Evolutionary conservation across 805 yeast species (phyloP).

Genomic region (Wickerhamomyces ciferrii): DNA sequence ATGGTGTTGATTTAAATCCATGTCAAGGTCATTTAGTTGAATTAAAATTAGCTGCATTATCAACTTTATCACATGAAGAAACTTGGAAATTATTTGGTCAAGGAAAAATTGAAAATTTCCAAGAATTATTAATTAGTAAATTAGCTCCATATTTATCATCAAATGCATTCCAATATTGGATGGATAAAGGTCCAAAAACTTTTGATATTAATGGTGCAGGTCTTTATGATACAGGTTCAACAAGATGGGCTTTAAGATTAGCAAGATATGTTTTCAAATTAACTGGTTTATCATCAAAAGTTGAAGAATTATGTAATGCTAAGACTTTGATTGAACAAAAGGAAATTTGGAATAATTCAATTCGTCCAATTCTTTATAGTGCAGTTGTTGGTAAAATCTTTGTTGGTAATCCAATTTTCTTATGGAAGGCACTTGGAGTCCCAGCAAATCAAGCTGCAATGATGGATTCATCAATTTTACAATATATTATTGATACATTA

Average conservation of each 20-base stretch:
- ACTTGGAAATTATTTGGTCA: conserved; percentile 75
- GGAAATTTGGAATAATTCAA: conserved; percentile 53
- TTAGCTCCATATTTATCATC: conserved; percentile 72
- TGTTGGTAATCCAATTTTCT: conserved; percentile 77
- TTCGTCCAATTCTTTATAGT: conserved; percentile 68
- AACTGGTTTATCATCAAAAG: conserved; percentile 46
- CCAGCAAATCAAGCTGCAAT: conserved; percentile 79
- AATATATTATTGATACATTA: conserved; percentile 71
- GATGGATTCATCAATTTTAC: conserved; percentile 69
- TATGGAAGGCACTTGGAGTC: conserved; percentile 89
- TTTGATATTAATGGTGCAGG: conserved; percentile 55
- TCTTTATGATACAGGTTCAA: conserved; percentile 75
- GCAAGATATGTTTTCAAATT: conserved; percentile 55
- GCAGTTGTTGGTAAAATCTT: conserved; percentile 62
- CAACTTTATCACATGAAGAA: conserved; percentile 49
- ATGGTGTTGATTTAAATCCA: conserved; percentile 83
- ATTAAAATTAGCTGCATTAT: conserved; percentile 68
- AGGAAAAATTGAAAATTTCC: conserved; percentile 55
- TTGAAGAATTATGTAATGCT: conserved; percentile 51
- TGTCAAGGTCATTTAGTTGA: conserved; percentile 77
- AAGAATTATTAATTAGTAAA: conserved; percentile 44
- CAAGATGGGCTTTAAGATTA: conserved; percentile 79
- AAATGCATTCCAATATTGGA: conserved; percentile 79
- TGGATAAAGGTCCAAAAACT: conserved; percentile 52
- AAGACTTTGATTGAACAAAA: conserved; percentile 58